Base-by-base conservation (phyloP, 148 eudicot species). In the Dysphania ambrosioides region DNA sequence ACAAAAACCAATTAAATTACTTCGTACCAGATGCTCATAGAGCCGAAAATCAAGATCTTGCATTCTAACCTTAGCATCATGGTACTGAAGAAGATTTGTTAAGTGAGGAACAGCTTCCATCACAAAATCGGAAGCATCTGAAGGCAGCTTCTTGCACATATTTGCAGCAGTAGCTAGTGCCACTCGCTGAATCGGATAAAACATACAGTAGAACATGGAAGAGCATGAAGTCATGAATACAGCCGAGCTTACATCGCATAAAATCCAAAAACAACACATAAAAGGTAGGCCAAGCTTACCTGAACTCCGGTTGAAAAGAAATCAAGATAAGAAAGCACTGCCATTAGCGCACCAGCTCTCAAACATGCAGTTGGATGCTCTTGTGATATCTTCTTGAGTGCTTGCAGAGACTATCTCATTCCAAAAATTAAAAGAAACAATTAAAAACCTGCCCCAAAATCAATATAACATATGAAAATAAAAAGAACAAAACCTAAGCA, bases 41-140 rank as follows among this genome's bases (percentile, higher is more conserved):
- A 68, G 15, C 44, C 5, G 21, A 66, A 47, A 63, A 79, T 9
- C 11, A 78, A 36, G 13, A 55, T 19, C 42, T 23, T 42, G 15
- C 63, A 68, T 36, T 80, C 82, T 47, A 63, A 91, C 99, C 97
- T 96, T 96, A 30, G 99, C 88, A 83, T 96, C 99, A 72, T 89
- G 99, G 79, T 96, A 96, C 73, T 96, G 99, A 77, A 96, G 91
- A 62, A 96, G 96, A 77, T 96, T 96, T 15, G 97, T 96, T 76
- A 96, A 77, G 77, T 90, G 85, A 67, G 99, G 99, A 75, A 96
- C 97, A 76, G 99, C 97, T 85, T 96, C 99, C 99, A 96, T 92
- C 69, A 96, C 99, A 86, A 96, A 96, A 72, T 96, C 99, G 76
- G 97, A 85, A 29, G 97, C 99, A 92, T 96, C 99, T 8, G 99